phyloP scores from a whole-genome alignment of 2,329 filamentous ascomycete species.

The Aplosporella prunicola region DNA sequence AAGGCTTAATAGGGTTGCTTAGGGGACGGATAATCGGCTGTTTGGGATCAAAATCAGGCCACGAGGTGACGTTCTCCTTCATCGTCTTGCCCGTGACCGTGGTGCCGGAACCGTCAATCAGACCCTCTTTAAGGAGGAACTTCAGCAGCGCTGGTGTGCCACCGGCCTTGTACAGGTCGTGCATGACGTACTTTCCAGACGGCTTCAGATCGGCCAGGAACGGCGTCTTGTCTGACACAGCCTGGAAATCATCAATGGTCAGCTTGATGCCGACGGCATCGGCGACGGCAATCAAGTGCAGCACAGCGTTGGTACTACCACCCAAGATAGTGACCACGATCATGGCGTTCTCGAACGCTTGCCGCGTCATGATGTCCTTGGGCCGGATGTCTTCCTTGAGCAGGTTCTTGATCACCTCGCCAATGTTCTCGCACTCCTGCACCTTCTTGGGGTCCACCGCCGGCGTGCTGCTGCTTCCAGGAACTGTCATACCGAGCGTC shows the following conservation, averaged over 20 bases:
- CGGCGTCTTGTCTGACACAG: slow-evolving; percentile 40
- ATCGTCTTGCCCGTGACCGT: slow-evolving; percentile 45
- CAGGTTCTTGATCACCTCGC: slow-evolving; percentile 41
- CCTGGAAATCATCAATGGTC: slow-evolving; percentile 43
- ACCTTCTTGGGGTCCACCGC: slow-evolving; percentile 42
- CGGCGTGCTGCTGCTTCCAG: slow-evolving; percentile 42
- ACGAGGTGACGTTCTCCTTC: slow-evolving; percentile 43
- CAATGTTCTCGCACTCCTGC: slow-evolving; percentile 40
- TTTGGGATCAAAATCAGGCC: slow-evolving; percentile 55
- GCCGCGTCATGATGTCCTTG: slow-evolving; percentile 39
- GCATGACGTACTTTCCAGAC: slow-evolving; percentile 45
- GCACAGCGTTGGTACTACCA: slow-evolving; percentile 42
- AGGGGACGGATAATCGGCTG: slow-evolving; percentile 63
- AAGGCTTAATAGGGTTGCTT: slow-evolving; percentile 59
- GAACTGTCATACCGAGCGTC: slow-evolving; percentile 41
- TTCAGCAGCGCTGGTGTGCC: slow-evolving; percentile 42
- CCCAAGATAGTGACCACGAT: slow-evolving; percentile 41
- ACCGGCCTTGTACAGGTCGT: slow-evolving; percentile 50
- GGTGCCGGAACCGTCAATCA: slow-evolving; percentile 39
- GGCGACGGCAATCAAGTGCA: slow-evolving; percentile 43
- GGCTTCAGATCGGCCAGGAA: slow-evolving; percentile 45
- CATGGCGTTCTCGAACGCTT: slow-evolving; percentile 44
- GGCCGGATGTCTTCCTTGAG: slow-evolving; percentile 43
- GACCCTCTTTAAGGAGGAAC: slow-evolving; percentile 40
- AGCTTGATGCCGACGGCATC: slow-evolving; percentile 42